These are phyloP conservation scores for Mesembryanthemum crystallinum DNA, from an alignment of 148 eudicot species.

Conservation along the genomic window DNA sequence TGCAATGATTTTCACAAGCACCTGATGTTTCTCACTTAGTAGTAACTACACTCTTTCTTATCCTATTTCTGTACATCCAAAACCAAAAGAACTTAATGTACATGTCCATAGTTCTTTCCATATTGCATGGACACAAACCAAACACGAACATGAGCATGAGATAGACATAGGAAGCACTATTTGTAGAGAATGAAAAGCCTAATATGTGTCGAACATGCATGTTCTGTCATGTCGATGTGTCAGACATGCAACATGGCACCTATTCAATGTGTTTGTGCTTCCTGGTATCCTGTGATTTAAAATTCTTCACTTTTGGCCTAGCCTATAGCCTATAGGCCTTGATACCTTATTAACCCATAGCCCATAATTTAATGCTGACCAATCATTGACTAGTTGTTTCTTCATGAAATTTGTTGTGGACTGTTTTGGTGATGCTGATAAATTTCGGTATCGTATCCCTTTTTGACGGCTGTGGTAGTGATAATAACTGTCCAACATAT, in stretches of 20 bases:
- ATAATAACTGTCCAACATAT: neutral
- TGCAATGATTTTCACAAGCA: neutral
- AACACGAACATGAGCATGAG: no score
- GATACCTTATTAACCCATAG: neutral
- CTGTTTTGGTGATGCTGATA: neutral
- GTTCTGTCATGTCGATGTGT: no score
- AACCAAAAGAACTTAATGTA: neutral
- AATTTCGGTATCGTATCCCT: neutral
- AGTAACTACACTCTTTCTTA: neutral
- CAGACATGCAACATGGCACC: no score
- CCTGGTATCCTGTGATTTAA: neutral
- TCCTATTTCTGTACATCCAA: neutral
- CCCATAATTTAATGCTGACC: neutral
- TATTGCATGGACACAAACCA: no score
- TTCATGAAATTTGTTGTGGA: neutral
- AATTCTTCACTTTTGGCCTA: neutral
- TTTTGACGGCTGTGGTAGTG: neutral
- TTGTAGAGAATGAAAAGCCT: no score
- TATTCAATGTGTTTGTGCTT: neutral
- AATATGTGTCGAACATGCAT: no score
- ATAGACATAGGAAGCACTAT: no score
- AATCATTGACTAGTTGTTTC: neutral
- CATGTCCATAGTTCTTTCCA: neutral
- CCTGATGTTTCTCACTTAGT: neutral
- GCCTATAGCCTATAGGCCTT: neutral